Percentiles rank a stretch among this genome's conserved stretches.
Evolutionary conservation across 176 grass and related monocot species (phyloP).

Genomic region (Zea luxurians): DNA sequence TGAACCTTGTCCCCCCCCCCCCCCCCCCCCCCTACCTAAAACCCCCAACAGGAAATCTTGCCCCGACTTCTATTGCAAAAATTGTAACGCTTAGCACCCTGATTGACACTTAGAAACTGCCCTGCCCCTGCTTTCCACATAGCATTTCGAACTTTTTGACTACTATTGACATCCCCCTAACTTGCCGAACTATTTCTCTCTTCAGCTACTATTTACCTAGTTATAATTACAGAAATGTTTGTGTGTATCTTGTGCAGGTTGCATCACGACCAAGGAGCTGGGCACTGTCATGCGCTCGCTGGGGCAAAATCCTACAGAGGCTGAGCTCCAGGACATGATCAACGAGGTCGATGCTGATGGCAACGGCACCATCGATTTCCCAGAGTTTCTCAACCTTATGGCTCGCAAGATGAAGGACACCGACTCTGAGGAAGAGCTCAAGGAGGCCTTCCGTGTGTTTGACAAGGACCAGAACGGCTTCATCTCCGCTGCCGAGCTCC

Average conservation of each 20-base stretch:
- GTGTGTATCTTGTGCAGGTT: constrained; percentile 47
- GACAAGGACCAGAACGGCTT: constrained; percentile 96
- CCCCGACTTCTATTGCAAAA: not conserved
- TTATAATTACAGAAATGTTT: not conserved
- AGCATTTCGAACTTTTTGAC: not conserved
- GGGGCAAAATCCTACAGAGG: constrained; percentile 90
- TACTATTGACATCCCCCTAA: not conserved
- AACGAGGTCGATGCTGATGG: constrained; percentile 89
- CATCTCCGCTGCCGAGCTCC: constrained; percentile 86
- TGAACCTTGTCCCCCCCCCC: not conserved
- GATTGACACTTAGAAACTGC: not conserved
- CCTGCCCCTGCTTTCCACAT: not conserved
- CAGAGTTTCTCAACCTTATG: constrained; percentile 91
- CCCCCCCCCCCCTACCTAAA: too few relatives aligned
- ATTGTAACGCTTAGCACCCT: not conserved
- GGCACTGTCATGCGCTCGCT: constrained; percentile 91
- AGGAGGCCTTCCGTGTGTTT: constrained; percentile 91
- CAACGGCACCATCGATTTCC: constrained; percentile 87
- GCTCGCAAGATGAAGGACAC: constrained; percentile 99
- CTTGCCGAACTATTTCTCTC: not conserved
- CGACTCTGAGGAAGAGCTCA: constrained; percentile 87
- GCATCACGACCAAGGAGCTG: constrained; percentile 94
- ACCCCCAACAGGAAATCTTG: not conserved
- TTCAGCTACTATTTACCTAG: not conserved
- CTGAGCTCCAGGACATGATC: constrained; percentile 96